These are phyloP conservation scores for Apium graveolens DNA, from an alignment of 129 eudicot species.

Conservation along the genomic window DNA sequence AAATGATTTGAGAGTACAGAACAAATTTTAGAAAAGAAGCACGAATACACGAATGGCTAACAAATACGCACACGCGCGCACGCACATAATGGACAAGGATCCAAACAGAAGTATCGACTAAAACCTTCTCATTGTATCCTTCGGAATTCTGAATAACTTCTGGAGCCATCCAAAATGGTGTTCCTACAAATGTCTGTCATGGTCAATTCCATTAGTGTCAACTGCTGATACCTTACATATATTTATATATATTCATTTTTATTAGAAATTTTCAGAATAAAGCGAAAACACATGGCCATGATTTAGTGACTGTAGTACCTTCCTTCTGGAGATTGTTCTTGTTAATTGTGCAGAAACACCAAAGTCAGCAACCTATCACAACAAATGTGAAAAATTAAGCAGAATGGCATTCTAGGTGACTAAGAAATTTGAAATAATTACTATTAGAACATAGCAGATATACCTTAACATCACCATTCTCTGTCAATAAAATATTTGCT, in stretches of 20 bases:
- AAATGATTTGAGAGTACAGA: slow-evolving; percentile 8
- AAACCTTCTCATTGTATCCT: slow-evolving; percentile 93
- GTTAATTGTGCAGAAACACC: slow-evolving; percentile 94
- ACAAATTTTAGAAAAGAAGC: background rate
- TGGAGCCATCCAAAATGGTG: slow-evolving; percentile 99
- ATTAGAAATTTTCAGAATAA: background rate
- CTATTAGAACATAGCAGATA: slow-evolving; percentile 7
- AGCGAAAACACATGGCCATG: background rate
- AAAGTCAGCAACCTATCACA: slow-evolving; percentile 84
- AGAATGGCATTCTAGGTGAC: background rate
- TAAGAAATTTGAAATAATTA: background rate
- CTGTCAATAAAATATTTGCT: slow-evolving; percentile 86
- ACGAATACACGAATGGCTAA: background rate
- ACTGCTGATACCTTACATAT: background rate
- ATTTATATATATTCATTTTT: background rate
- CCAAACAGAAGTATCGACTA: background rate
- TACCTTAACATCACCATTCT: slow-evolving; percentile 97
- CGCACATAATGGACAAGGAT: background rate
- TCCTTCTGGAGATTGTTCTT: slow-evolving; percentile 82
- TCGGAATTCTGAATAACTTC: slow-evolving; percentile 95
- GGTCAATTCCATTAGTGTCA: slow-evolving; percentile 27
- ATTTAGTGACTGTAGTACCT: slow-evolving; percentile 36
- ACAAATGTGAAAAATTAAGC: background rate
- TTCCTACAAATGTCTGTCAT: slow-evolving; percentile 91
- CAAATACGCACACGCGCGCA: background rate